Evolutionary conservation across 2,329 filamentous ascomycete species (phyloP).

Genomic region (Metarhizium anisopliae): DNA sequence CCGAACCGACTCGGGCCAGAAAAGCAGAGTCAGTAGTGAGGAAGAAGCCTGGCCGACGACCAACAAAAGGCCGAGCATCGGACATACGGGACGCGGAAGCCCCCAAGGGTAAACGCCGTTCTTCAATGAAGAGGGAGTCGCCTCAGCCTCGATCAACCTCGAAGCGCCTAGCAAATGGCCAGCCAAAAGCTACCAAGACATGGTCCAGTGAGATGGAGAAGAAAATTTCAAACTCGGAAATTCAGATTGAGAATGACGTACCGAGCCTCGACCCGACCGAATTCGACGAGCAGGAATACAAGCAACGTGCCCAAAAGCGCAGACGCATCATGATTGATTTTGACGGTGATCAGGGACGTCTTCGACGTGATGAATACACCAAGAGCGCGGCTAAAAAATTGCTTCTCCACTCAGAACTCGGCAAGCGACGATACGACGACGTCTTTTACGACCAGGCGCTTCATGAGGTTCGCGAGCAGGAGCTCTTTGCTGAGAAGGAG

Average conservation of each 20-base stretch:
- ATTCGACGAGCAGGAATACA: constrained; percentile 36
- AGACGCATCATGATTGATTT: constrained; percentile 53
- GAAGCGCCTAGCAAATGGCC: constrained; percentile 53
- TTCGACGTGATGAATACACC: constrained; percentile 51
- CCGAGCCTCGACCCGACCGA: constrained; percentile 33
- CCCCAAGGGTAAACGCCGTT: constrained; percentile 40
- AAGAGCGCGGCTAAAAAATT: constrained; percentile 53
- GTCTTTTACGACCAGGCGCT: constrained; percentile 73
- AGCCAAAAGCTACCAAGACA: constrained; percentile 52
- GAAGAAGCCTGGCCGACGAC: constrained; percentile 23
- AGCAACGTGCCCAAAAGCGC: constrained; percentile 57
- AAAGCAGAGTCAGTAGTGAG: constrained; percentile 19
- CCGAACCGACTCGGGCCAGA: constrained; percentile 17
- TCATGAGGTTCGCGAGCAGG: constrained; percentile 79
- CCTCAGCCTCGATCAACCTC: constrained; percentile 37
- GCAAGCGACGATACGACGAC: constrained; percentile 67
- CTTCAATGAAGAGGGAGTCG: constrained; percentile 40
- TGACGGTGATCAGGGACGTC: constrained; percentile 57
- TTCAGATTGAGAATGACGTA: constrained; percentile 37
- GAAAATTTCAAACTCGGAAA: constrained; percentile 29
- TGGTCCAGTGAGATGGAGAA: constrained; percentile 44
- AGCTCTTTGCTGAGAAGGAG: constrained; percentile 91
- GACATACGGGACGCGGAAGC: constrained; percentile 41
- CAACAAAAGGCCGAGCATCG: constrained; percentile 41
- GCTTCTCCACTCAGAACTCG: constrained; percentile 56